Conservation (phyloP, 345 rosid genomes). For the Jatropha curcas region DNA sequence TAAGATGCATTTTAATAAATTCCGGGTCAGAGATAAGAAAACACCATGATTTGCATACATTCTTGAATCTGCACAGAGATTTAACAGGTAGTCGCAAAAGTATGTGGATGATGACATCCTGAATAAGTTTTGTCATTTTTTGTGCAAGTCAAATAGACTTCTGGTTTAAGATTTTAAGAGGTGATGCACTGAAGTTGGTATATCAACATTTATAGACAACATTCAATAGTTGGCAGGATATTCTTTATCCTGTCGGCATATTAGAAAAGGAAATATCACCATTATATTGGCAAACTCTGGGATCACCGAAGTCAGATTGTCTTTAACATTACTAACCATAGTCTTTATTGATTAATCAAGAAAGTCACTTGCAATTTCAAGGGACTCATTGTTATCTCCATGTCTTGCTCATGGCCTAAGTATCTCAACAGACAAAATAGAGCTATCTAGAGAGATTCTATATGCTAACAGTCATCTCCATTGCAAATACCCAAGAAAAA, state of each 20-base stretch:
- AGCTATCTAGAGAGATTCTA: neutral
- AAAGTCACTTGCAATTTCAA: neutral
- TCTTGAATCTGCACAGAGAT: neutral
- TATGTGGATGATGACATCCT: neutral
- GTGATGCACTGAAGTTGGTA: neutral
- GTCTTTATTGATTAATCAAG: neutral
- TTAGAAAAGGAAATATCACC: neutral
- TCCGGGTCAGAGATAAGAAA: neutral
- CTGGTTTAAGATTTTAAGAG: neutral
- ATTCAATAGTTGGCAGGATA: neutral
- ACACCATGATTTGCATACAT: slow-evolving; percentile 5
- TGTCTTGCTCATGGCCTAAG: neutral
- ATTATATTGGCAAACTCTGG: neutral
- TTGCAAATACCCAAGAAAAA: no score
- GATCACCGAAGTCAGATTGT: neutral
- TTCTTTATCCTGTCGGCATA: neutral
- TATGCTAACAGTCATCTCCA: no score
- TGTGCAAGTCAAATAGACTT: neutral
- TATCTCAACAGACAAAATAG: neutral
- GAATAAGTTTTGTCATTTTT: neutral
- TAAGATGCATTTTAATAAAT: slow-evolving; percentile 5
- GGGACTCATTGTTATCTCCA: neutral
- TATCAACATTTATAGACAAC: neutral
- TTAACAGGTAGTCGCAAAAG: slow-evolving; percentile 3
- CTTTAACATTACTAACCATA: neutral